Evolutionary conservation across 2,329 filamentous ascomycete genomes (phyloP).

Genomic region (Pseudogymnoascus sp.): DNA sequence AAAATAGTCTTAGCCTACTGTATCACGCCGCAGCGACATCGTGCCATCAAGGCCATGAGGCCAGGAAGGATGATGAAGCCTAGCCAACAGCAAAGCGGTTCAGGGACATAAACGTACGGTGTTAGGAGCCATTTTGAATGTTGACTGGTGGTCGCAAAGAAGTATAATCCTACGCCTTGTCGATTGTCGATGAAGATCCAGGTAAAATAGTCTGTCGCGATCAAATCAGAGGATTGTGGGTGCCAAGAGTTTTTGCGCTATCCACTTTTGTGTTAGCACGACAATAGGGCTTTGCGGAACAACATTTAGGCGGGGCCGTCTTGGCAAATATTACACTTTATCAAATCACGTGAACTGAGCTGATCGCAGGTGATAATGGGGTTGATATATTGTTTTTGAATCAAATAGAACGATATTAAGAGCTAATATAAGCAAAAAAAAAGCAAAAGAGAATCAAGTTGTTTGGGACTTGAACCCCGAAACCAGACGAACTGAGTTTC

Average conservation of each 20-base stretch:
- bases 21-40: constrained; percentile 37
- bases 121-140: constrained; percentile 70
- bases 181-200: constrained; percentile 12
- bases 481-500: constrained; percentile 7
- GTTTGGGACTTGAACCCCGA: neutral
- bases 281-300: neutral
- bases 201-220: constrained; percentile 2
- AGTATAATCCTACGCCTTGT: constrained; percentile 38
- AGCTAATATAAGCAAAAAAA: neutral
- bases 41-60: constrained; percentile 11
- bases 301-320: neutral
- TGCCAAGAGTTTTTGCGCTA: constrained; percentile 7
- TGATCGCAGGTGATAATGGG: neutral
- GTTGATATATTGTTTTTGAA: neutral
- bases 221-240: constrained; percentile 6
- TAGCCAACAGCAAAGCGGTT: constrained; percentile 91
- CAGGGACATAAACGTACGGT: constrained; percentile 71
- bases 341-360: neutral
- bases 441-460: neutral
- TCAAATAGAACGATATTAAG: neutral
- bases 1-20: constrained; percentile 91
- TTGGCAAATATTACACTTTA: neutral
- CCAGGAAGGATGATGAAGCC: constrained; percentile 22
- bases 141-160: constrained; percentile 59
- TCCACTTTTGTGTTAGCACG: neutral